Evolutionary conservation across 805 yeast species (phyloP).

Genomic region (Debaryomyces castellii): DNA sequence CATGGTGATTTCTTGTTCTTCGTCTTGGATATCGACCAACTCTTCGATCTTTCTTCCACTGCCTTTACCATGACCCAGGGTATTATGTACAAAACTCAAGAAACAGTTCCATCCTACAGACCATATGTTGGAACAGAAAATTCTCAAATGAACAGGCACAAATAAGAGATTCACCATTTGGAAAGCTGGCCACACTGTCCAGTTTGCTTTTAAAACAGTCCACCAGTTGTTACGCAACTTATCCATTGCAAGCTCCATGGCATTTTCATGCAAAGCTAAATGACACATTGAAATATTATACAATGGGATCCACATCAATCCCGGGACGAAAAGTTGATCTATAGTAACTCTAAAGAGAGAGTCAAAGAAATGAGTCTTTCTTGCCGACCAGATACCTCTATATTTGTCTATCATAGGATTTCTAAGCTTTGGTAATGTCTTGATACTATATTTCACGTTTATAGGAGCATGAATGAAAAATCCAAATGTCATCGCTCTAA

Average conservation of each 20-base stretch:
- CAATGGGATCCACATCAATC: constrained; percentile 42
- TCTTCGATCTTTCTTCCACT: constrained; percentile 37
- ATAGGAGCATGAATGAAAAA: constrained; percentile 38
- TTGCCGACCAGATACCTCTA: constrained; percentile 12
- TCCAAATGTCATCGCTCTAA: constrained; percentile 39
- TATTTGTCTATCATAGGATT: constrained; percentile 30
- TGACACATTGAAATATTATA: constrained; percentile 39
- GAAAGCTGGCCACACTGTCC: constrained; percentile 45
- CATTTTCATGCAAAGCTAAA: constrained; percentile 35
- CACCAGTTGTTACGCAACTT: constrained; percentile 40
- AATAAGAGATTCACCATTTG: constrained; percentile 37
- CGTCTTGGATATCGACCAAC: constrained; percentile 38
- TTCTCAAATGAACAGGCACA: constrained; percentile 39
- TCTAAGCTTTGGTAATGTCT: constrained; percentile 33
- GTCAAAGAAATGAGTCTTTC: constrained; percentile 16
- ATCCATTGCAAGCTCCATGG: constrained; percentile 29
- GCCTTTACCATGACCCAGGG: constrained; percentile 38
- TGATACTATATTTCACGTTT: constrained; percentile 38
- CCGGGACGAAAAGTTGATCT: constrained; percentile 39
- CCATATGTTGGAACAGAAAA: constrained; percentile 37
- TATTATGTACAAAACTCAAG: constrained; percentile 50
- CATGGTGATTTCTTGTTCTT: constrained; percentile 34
- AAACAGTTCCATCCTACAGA: constrained; percentile 44
- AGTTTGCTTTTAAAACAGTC: constrained; percentile 38
- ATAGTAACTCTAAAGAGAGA: constrained; percentile 25